Evolutionary conservation across 257 asterid species (phyloP).

Genomic region (Parsonsia alboflavescens): DNA sequence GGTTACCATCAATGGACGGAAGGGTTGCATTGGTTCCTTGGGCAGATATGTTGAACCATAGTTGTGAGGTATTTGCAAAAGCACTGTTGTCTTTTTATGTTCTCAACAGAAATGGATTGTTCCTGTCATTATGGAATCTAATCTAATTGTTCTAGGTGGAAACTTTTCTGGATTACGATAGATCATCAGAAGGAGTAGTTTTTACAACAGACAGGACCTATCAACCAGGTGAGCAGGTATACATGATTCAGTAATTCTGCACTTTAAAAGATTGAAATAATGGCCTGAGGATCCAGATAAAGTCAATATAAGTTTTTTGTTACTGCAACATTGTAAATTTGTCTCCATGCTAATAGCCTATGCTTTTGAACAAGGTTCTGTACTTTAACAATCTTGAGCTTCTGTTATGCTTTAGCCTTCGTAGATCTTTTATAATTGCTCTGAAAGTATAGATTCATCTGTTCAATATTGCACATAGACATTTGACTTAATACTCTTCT

Average conservation of each 20-base stretch:
- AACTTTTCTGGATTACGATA: constrained; percentile 87
- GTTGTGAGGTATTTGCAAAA: constrained; percentile 54
- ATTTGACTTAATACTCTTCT: neutral
- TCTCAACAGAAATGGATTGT: constrained; percentile 3
- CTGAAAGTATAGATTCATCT: neutral
- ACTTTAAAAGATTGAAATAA: constrained; percentile 1
- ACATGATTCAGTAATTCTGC: constrained; percentile 12
- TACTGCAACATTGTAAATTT: neutral
- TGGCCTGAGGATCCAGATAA: neutral
- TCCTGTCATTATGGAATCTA: constrained; percentile 17
- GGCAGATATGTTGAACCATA: constrained; percentile 98
- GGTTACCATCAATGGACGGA: constrained; percentile 84
- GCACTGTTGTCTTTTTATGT: constrained; percentile 11
- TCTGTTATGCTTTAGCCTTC: neutral
- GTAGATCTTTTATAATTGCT: neutral
- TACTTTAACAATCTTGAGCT: neutral
- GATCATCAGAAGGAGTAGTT: constrained; percentile 80
- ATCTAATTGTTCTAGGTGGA: constrained; percentile 49
- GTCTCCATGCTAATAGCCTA: neutral
- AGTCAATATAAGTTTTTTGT: neutral
- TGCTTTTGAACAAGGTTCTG: neutral
- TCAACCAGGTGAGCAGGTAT: constrained; percentile 99
- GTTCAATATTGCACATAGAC: too few relatives aligned
- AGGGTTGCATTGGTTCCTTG: constrained; percentile 95
- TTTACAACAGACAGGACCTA: constrained; percentile 86